phyloP scores from a whole-genome alignment of 805 yeast genomes.

The Metschnikowia kofuensis region DNA sequence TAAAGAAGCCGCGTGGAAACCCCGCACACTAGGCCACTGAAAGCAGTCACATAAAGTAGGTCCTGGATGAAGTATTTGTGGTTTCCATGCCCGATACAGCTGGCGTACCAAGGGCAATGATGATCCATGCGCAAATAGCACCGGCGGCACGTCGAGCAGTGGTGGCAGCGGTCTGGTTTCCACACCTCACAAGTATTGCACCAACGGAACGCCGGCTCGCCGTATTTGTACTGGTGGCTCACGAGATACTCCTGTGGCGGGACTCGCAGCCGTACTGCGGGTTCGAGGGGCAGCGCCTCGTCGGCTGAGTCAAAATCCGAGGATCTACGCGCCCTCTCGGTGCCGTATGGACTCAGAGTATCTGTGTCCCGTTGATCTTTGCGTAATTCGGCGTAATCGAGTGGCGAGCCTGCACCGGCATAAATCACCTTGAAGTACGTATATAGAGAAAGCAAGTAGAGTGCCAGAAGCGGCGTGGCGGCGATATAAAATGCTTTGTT shows the following conservation, averaged over 20 bases:
- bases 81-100: conserved; percentile 80
- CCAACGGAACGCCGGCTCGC: conserved; percentile 56
- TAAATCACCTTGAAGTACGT: conserved; percentile 53
- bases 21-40: conserved; percentile 40
- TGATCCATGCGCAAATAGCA: conserved; percentile 58
- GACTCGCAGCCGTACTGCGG: conserved; percentile 1
- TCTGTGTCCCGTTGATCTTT: conserved; percentile 14
- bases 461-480: conserved; percentile 15
- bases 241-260: conserved; percentile 37
- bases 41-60: conserved; percentile 51
- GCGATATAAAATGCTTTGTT: conserved; percentile 14
- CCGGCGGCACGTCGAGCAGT: conserved; percentile 47
- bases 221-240: conserved; percentile 42
- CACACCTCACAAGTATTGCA: conserved; percentile 52
- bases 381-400: conserved; percentile 48
- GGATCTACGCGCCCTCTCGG: not conserved
- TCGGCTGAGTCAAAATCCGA: not conserved
- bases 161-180: conserved; percentile 62
- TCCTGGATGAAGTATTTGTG: conserved; percentile 80
- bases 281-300: not conserved
- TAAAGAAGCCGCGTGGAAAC: conserved; percentile 44
- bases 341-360: conserved; percentile 19
- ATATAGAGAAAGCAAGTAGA: conserved; percentile 40
- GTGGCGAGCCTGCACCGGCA: conserved; percentile 65
- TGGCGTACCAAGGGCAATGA: conserved; percentile 87